A percentile compares a stretch with the other conserved stretches of the same genome.
Evolutionary conservation across 176 grass and related monocot species (phyloP).

Genomic region (Carex scoparia): DNA sequence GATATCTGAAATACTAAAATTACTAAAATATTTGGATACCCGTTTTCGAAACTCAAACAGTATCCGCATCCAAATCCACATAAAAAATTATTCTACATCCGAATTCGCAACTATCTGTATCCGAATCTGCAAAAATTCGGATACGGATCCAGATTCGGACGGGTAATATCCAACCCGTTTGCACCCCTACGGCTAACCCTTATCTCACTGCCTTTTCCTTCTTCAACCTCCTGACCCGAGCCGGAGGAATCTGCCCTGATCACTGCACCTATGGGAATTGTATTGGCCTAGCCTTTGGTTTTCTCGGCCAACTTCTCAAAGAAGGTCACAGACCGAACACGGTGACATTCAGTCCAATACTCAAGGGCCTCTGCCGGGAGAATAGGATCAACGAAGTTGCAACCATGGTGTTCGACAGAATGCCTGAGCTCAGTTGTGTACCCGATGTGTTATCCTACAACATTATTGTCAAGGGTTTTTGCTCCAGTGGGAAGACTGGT

Average conservation of each 20-base stretch:
- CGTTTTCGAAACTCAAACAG: no score
- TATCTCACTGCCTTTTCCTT: neutral
- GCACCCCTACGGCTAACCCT: neutral
- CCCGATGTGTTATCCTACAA: neutral
- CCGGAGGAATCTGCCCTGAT: neutral
- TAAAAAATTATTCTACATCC: no score
- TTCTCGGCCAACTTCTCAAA: constrained; percentile 5
- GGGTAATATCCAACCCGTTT: no score
- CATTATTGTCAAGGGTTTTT: constrained; percentile 16
- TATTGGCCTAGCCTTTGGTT: neutral
- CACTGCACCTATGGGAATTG: neutral
- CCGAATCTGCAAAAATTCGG: no score
- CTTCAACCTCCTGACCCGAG: neutral
- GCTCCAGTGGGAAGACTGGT: neutral
- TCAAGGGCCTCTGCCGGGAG: neutral
- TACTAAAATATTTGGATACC: no score
- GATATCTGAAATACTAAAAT: no score
- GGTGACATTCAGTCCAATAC: neutral
- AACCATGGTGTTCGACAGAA: constrained; percentile 23
- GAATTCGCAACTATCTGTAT: no score
- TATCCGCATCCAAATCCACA: no score
- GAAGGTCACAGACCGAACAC: neutral
- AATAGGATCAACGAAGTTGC: neutral
- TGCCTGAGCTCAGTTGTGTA: constrained; percentile 20
- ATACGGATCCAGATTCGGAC: no score